Percentiles rank a stretch among this genome's conserved stretches.
Conservation (phyloP, 345 rosid genomes). For the Eutrema heterophyllum region DNA sequence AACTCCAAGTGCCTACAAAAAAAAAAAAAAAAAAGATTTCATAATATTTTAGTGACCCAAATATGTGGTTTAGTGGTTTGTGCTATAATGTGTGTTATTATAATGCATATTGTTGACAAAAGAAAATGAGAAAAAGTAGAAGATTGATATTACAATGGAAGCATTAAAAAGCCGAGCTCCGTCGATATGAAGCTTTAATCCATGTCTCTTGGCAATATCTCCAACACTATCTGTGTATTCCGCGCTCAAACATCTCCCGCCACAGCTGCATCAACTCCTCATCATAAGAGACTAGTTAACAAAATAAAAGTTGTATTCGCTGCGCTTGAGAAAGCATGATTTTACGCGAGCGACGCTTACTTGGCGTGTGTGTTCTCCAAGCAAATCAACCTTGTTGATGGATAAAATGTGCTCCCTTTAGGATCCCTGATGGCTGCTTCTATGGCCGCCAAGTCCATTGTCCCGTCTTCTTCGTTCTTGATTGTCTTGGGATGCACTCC, state of each 20-base stretch:
- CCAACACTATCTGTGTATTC: slow-evolving; percentile 73
- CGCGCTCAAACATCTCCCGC: slow-evolving; percentile 79
- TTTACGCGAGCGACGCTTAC: slow-evolving; percentile 34
- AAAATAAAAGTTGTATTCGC: not conserved
- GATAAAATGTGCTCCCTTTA: slow-evolving; percentile 59
- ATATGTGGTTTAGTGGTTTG: no score
- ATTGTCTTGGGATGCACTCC: slow-evolving; percentile 84
- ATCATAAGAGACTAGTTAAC: not conserved
- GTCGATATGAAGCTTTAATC: slow-evolving; percentile 85
- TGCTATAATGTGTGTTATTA: not conserved
- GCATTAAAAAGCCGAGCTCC: slow-evolving; percentile 99
- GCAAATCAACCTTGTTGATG: slow-evolving; percentile 83
- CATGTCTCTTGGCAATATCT: slow-evolving; percentile 74
- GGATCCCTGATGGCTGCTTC: slow-evolving; percentile 88
- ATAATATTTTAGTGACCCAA: not conserved
- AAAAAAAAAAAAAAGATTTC: not conserved
- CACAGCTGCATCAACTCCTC: slow-evolving; percentile 45
- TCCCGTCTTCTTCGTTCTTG: slow-evolving; percentile 75
- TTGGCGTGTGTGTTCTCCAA: slow-evolving; percentile 92
- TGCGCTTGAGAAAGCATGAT: not conserved
- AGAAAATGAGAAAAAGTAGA: not conserved
- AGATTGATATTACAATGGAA: slow-evolving; percentile 42
- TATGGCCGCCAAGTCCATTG: slow-evolving; percentile 63
- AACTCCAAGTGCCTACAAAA: slow-evolving; percentile 72
- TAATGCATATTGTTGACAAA: not conserved